These are phyloP conservation scores for Botrytis fragariae DNA, from an alignment of 2,329 filamentous ascomycete genomes.

Conservation along the genomic window DNA sequence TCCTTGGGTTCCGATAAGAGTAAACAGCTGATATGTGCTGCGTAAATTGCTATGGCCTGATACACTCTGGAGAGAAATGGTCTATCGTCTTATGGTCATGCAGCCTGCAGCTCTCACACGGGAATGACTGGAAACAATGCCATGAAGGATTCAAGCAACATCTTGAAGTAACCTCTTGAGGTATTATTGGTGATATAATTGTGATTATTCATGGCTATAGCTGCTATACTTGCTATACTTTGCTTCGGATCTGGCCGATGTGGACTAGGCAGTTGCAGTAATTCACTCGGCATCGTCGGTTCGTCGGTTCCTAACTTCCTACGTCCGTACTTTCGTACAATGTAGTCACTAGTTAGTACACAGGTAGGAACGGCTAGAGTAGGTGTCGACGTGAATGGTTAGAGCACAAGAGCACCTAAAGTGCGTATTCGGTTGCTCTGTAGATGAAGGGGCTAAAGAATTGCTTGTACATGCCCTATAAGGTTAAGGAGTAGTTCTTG, in stretches of 20 bases:
- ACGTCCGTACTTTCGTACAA: not conserved
- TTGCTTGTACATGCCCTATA: not conserved
- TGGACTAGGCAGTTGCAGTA: not conserved
- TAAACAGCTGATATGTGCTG: not conserved
- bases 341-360: not conserved
- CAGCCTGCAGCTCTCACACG: not conserved
- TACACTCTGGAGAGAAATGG: not conserved
- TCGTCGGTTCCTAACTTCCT: not conserved
- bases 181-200: not conserved
- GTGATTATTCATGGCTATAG: not conserved
- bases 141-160: not conserved
- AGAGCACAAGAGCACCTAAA: not conserved
- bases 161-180: not conserved
- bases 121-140: not conserved
- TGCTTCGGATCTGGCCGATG: not conserved
- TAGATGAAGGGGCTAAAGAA: not conserved
- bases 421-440: slow-evolving; percentile 1
- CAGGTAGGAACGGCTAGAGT: not conserved
- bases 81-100: not conserved
- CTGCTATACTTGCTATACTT: not conserved
- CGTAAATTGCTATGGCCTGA: not conserved
- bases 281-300: not conserved
- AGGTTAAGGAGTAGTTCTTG: not conserved
- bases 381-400: not conserved
- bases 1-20: not conserved